These are phyloP conservation scores for Pichia californica DNA, from an alignment of 805 yeast genomes.

Conservation along the genomic window DNA sequence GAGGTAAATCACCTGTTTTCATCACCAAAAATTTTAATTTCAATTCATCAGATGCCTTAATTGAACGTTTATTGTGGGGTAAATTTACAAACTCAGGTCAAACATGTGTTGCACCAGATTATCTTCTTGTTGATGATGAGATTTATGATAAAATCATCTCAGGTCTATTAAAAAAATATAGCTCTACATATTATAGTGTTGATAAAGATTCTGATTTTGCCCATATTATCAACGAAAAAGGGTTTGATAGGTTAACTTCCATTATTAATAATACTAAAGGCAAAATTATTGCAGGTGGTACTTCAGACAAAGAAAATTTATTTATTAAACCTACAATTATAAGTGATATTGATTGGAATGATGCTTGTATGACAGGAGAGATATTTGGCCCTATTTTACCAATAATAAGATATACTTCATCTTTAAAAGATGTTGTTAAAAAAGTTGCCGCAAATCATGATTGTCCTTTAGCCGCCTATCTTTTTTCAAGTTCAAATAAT, in stretches of 20 bases:
- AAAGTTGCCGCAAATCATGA: constrained; percentile 46
- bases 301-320: constrained; percentile 29
- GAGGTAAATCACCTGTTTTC: constrained; percentile 88
- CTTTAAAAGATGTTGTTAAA: constrained; percentile 36
- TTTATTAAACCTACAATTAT: constrained; percentile 71
- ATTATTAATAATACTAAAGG: constrained; percentile 49
- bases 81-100: constrained; percentile 80
- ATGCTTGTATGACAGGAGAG: constrained; percentile 68
- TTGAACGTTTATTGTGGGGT: constrained; percentile 72
- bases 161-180: constrained; percentile 31
- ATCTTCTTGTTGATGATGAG: constrained; percentile 57
- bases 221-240: constrained; percentile 52
- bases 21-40: constrained; percentile 35
- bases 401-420: constrained; percentile 40
- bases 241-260: constrained; percentile 41
- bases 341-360: constrained; percentile 56
- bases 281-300: constrained; percentile 41
- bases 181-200: constrained; percentile 31
- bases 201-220: constrained; percentile 38
- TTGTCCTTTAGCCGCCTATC: constrained; percentile 75
- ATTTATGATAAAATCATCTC: constrained; percentile 36
- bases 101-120: constrained; percentile 87
- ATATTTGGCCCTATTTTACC: constrained; percentile 86
- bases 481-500: constrained; percentile 2
- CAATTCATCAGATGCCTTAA: constrained; percentile 29